Evolutionary conservation across 2,329 filamentous ascomycete genomes (phyloP).

Genomic region (Trichoderma sp.): DNA sequence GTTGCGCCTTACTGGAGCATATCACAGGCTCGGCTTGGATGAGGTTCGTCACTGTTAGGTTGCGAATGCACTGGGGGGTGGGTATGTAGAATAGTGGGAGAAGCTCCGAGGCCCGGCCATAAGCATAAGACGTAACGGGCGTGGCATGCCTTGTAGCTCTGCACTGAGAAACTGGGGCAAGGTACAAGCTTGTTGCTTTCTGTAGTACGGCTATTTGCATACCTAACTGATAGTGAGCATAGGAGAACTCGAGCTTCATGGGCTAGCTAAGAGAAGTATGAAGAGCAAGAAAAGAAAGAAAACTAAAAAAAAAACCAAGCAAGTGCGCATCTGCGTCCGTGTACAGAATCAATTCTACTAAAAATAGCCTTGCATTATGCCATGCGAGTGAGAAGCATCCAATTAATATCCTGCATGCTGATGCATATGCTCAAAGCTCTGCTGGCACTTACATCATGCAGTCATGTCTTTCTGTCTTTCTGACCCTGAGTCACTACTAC

Average conservation of each 20-base stretch:
- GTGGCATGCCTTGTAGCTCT: background rate
- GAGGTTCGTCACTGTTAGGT: slow-evolving; percentile 12
- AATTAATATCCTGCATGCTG: background rate
- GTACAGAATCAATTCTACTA: background rate
- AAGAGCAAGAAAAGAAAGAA: background rate
- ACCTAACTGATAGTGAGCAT: background rate
- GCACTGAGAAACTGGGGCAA: background rate
- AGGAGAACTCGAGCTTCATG: background rate
- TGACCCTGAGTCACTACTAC: background rate
- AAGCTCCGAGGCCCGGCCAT: slow-evolving; percentile 15
- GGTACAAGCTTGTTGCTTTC: background rate
- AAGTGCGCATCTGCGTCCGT: background rate
- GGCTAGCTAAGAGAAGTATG: no score
- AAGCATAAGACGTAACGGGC: slow-evolving; percentile 5
- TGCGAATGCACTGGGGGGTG: background rate
- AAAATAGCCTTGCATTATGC: background rate
- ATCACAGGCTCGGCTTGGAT: background rate
- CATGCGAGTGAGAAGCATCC: background rate
- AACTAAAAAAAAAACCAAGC: background rate
- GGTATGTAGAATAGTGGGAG: background rate
- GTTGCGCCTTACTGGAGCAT: background rate
- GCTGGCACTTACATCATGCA: background rate
- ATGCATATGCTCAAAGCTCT: background rate
- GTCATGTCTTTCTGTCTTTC: background rate
- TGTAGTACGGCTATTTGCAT: background rate